Conservation (phyloP, 345 rosid species). For the Euphorbia peplus region DNA sequence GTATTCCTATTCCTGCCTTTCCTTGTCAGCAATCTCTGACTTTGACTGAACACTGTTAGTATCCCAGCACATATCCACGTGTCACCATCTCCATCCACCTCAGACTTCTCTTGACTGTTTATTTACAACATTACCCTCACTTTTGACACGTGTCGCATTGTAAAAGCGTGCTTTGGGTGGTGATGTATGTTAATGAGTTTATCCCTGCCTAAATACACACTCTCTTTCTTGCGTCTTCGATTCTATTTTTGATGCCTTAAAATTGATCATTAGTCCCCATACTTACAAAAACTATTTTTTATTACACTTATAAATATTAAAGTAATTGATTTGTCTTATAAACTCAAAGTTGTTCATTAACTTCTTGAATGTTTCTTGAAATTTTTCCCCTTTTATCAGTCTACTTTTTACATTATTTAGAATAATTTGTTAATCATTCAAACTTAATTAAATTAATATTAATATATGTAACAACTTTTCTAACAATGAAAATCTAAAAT, state of each 20-base stretch:
- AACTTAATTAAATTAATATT: too few species aligned
- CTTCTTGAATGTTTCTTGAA: too few species aligned
- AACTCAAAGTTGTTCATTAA: too few species aligned
- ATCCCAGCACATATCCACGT: conserved; percentile 21
- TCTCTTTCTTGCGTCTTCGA: not conserved
- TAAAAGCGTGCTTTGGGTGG: not conserved
- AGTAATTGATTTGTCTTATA: too few species aligned
- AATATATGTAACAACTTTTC: too few species aligned
- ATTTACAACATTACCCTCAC: conserved; percentile 4
- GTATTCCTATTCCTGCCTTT: conserved; percentile 12
- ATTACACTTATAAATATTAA: too few species aligned
- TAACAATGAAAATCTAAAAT: too few species aligned
- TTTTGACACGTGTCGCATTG: not conserved
- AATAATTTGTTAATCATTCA: too few species aligned
- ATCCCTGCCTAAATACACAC: not conserved
- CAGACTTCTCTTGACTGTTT: not conserved
- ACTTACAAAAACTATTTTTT: too few species aligned
- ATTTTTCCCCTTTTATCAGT: too few species aligned
- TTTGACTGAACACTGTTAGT: conserved; percentile 32
- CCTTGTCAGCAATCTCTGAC: conserved; percentile 49
- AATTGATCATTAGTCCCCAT: too few species aligned
- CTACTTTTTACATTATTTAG: too few species aligned
- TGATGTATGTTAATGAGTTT: not conserved
- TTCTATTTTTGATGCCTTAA: not conserved
- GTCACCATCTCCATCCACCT: conserved; percentile 9